Evolutionary conservation across 768 basidiomycete species (phyloP).

Genomic region (Dentipellis sp.): DNA sequence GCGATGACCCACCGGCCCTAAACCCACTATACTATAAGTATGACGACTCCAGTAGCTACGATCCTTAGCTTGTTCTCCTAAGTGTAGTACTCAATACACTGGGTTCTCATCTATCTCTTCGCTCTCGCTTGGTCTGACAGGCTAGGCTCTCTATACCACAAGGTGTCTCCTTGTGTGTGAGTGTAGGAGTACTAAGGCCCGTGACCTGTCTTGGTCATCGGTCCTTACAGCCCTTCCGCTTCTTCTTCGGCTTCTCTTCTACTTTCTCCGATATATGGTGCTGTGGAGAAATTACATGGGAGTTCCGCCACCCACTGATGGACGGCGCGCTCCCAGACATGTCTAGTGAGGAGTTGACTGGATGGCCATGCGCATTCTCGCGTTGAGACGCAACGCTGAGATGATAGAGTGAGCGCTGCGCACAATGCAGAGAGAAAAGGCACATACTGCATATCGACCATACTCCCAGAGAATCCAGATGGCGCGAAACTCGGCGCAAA

Average conservation of each 20-base stretch:
- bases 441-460: slow-evolving; percentile 89
- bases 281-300: slow-evolving; percentile 1
- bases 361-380: slow-evolving; percentile 27
- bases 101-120: no score
- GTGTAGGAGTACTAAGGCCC: no score
- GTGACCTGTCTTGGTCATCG: no score
- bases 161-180: no score
- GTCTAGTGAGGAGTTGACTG: slow-evolving; percentile 9
- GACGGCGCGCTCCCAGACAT: slow-evolving; percentile 13
- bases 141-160: no score
- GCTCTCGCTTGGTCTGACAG: no score
- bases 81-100: no score
- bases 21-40: no score
- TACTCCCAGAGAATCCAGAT: slow-evolving; percentile 79
- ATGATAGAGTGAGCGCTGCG: slow-evolving; percentile 5
- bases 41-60: no score
- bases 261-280: slow-evolving; percentile 14
- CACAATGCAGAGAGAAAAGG: background rate
- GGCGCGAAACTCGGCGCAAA: slow-evolving; percentile 34
- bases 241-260: slow-evolving; percentile 56
- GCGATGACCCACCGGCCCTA: no score
- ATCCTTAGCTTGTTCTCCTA: no score
- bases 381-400: slow-evolving; percentile 69
- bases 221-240: slow-evolving; percentile 71
- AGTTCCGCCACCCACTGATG: slow-evolving; percentile 15